phyloP scores from a whole-genome alignment of 208 protist genomes.

The Acanthamoeba divionensis region DNA sequence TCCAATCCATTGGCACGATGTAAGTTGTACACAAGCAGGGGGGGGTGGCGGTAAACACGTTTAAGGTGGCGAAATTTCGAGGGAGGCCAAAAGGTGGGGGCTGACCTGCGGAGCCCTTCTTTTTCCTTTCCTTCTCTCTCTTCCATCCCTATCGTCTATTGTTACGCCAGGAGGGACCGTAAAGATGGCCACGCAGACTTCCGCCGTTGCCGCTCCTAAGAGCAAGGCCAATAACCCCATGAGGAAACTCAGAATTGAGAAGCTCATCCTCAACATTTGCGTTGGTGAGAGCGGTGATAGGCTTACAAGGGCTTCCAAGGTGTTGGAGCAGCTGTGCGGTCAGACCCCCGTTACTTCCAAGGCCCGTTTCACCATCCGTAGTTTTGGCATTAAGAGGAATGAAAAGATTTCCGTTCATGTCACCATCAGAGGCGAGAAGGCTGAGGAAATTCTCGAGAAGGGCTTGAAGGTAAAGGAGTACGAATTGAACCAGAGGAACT shows the following conservation, averaged over 20 bases:
- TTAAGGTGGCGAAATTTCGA: too few relatives aligned
- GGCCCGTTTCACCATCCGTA: constrained; percentile 97
- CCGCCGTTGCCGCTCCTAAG: not conserved
- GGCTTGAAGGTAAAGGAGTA: constrained; percentile 98
- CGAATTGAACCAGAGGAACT: constrained; percentile 95
- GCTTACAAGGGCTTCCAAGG: constrained; percentile 97
- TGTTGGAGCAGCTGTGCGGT: constrained; percentile 97
- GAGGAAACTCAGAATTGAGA: constrained; percentile 96
- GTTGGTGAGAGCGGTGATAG: constrained; percentile 98
- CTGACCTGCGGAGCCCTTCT: too few relatives aligned
- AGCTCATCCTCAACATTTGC: constrained; percentile 99
- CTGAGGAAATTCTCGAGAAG: constrained; percentile 97
- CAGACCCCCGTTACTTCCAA: constrained; percentile 96
- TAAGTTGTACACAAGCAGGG: too few relatives aligned
- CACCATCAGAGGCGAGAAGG: constrained; percentile 98
- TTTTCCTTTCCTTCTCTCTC: too few relatives aligned
- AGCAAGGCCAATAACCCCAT: constrained; percentile 92
- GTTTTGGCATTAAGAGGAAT: constrained; percentile 98
- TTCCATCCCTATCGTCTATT: too few relatives aligned
- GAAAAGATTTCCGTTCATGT: constrained; percentile 99
- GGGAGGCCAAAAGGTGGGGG: too few relatives aligned
- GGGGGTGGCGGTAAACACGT: too few relatives aligned
- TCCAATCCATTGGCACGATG: constrained; percentile 3
- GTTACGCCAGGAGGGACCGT: too few relatives aligned
- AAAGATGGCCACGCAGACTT: not conserved